phyloP scores from a whole-genome alignment of 2,329 filamentous ascomycete genomes.

The Acarospora socialis region DNA sequence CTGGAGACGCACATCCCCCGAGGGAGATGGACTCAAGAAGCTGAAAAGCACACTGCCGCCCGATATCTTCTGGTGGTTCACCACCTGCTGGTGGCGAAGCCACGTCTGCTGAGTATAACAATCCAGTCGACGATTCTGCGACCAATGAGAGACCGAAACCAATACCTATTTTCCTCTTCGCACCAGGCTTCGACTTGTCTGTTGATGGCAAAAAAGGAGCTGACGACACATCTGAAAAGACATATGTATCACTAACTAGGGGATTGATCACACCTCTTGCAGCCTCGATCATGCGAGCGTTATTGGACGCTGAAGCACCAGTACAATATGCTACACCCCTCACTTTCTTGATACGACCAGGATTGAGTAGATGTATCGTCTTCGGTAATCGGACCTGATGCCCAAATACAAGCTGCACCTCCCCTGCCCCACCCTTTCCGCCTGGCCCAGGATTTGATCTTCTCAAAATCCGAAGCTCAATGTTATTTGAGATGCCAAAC shows the following conservation, averaged over 20 bases:
- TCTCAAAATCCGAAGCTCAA: conserved; percentile 71
- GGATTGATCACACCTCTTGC: conserved; percentile 77
- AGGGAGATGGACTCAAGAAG: conserved; percentile 68
- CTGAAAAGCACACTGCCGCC: conserved; percentile 76
- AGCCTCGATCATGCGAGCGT: conserved; percentile 85
- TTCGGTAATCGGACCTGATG: conserved; percentile 89
- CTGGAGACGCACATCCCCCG: conserved; percentile 65
- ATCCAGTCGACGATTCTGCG: conserved; percentile 78
- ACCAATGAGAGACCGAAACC: conserved; percentile 86
- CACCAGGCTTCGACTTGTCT: conserved; percentile 48
- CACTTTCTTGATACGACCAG: conserved; percentile 75
- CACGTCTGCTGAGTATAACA: conserved; percentile 78
- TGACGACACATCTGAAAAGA: conserved; percentile 55
- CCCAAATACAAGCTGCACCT: conserved; percentile 87
- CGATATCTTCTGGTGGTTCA: conserved; percentile 77
- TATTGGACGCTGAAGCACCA: conserved; percentile 84
- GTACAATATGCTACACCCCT: conserved; percentile 88
- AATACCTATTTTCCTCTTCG: conserved; percentile 55
- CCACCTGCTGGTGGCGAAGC: conserved; percentile 62
- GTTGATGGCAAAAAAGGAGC: conserved; percentile 50
- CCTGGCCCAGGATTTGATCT: conserved; percentile 63
- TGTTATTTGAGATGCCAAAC: conserved; percentile 75
- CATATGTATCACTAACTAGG: conserved; percentile 76
- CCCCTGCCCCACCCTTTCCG: conserved; percentile 69
- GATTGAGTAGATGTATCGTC: conserved; percentile 74